These are phyloP conservation scores for Cercospora sesami DNA, from an alignment of 2,329 filamentous ascomycete genomes.

Conservation along the genomic window DNA sequence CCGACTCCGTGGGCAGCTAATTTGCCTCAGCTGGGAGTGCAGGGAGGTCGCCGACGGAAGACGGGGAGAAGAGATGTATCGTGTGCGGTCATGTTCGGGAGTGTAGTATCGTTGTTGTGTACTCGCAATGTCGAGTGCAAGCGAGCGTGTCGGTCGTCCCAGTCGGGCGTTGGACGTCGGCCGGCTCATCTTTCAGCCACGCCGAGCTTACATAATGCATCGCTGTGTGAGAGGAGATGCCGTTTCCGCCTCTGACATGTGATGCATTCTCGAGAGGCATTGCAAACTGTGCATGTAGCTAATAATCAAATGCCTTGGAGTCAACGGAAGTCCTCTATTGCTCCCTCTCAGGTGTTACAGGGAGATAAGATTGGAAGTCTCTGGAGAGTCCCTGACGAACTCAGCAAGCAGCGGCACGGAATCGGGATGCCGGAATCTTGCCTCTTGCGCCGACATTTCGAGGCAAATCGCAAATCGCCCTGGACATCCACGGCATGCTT, in stretches of 20 bases:
- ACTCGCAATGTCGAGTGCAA: neutral
- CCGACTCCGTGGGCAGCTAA: neutral
- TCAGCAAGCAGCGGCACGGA: neutral
- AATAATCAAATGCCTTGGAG: too few species aligned
- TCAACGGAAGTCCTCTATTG: too few species aligned
- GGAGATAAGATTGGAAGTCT: neutral
- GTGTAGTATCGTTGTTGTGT: neutral
- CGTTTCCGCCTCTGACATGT: neutral
- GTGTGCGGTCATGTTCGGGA: neutral
- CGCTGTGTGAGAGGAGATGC: neutral
- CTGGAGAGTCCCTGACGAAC: neutral
- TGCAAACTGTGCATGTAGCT: too few species aligned
- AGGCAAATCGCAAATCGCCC: neutral
- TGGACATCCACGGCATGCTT: neutral
- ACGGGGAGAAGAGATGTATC: neutral
- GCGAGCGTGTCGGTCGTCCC: neutral
- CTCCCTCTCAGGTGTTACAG: too few species aligned
- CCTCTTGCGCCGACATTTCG: neutral
- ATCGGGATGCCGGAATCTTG: neutral
- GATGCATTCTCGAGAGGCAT: too few species aligned
- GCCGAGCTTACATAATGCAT: neutral
- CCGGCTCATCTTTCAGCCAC: neutral
- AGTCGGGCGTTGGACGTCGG: neutral
- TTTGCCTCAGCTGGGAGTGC: neutral
- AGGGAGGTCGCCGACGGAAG: neutral